Evolutionary conservation across 2,329 filamentous ascomycete species (phyloP).

Genomic region (Dendrostoma leiphaemia): DNA sequence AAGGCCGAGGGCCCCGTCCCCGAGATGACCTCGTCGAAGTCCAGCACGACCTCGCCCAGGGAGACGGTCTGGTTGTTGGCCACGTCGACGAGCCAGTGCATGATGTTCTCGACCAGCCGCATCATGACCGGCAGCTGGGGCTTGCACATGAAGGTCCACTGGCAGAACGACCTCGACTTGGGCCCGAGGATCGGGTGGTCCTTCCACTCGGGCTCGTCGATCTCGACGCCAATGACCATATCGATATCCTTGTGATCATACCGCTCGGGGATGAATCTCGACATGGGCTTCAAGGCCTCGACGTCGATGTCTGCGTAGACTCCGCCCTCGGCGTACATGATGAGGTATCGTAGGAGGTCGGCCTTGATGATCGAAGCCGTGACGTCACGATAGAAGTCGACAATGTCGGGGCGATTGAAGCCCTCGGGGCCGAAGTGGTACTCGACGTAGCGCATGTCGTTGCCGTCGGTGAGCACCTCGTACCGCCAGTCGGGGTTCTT

Average conservation of each 20-base stretch:
- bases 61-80: conserved; percentile 56
- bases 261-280: conserved; percentile 58
- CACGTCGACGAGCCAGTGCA: conserved; percentile 61
- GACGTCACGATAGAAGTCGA: conserved; percentile 57
- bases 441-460: conserved; percentile 66
- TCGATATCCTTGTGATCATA: conserved; percentile 63
- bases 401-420: conserved; percentile 64
- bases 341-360: conserved; percentile 62
- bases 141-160: conserved; percentile 73
- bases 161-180: conserved; percentile 69
- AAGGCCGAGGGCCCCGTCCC: conserved; percentile 71
- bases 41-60: conserved; percentile 59
- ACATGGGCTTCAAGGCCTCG: conserved; percentile 36
- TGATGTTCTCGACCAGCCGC: conserved; percentile 64
- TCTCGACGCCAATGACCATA: conserved; percentile 68
- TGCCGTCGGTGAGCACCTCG: conserved; percentile 67
- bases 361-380: conserved; percentile 65
- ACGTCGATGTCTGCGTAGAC: conserved; percentile 44
- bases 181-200: conserved; percentile 63
- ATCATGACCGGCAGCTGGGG: conserved; percentile 67
- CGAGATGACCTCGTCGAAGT: conserved; percentile 70
- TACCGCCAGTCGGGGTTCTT: conserved; percentile 67
- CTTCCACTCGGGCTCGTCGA: conserved; percentile 64
- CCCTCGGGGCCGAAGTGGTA: conserved; percentile 63
- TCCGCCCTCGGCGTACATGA: conserved; percentile 65